A percentile compares a stretch with the other conserved stretches of the same genome.
Conservation (phyloP, 2,329 filamentous ascomycete species). For the Talaromyces sp. region DNA sequence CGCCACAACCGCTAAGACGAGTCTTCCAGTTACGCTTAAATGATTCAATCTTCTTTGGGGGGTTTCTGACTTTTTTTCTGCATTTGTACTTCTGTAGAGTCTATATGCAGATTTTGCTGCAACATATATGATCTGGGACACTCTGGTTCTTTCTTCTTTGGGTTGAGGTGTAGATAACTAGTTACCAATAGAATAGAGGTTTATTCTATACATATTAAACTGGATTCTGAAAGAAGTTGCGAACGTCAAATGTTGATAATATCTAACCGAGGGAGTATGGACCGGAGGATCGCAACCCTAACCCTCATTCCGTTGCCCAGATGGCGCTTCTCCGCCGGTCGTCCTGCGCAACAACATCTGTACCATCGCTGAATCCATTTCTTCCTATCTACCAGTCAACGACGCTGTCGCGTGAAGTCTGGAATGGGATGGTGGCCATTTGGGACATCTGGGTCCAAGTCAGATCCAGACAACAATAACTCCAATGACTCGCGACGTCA, state of each 20-base stretch:
- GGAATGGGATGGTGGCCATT: conserved; percentile 41
- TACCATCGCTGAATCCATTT: not conserved
- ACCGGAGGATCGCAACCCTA: not conserved
- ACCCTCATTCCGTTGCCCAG: not conserved
- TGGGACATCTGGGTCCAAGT: conserved; percentile 38
- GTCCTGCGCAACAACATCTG: not conserved
- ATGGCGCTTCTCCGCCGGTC: not conserved
- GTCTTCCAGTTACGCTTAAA: conserved; percentile 45
- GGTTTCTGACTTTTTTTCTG: conserved; percentile 1
- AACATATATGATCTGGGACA: not conserved
- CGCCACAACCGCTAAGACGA: conserved; percentile 56
- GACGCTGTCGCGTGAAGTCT: conserved; percentile 2
- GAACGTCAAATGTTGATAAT: not conserved
- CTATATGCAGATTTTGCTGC: not conserved
- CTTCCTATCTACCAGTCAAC: not conserved
- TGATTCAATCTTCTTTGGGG: conserved; percentile 23
- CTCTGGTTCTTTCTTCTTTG: not conserved
- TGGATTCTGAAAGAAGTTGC: too few relatives aligned
- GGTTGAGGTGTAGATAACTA: not conserved
- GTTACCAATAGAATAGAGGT: not conserved
- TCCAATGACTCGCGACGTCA: conserved; percentile 8
- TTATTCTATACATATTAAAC: not conserved
- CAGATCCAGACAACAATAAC: conserved; percentile 16
- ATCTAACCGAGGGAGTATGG: not conserved
- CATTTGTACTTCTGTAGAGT: conserved; percentile 14